Conservation (phyloP, 2,329 filamentous ascomycete species). For the Fonsecaea pugnacius region DNA sequence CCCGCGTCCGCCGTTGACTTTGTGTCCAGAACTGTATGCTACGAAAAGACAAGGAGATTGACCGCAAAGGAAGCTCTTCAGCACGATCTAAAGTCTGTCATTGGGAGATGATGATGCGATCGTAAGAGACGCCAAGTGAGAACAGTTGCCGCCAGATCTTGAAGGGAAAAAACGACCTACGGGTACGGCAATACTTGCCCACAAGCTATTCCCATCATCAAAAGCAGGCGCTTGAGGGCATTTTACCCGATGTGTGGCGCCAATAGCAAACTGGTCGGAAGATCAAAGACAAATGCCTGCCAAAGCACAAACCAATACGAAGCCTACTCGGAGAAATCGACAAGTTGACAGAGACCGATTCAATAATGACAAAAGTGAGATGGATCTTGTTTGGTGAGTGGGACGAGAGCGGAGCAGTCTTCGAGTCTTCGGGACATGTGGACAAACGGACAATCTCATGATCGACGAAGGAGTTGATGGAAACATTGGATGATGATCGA, state of each 20-base stretch:
- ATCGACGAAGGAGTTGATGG: slow-evolving; percentile 9
- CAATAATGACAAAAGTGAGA: neutral
- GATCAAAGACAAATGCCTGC: neutral
- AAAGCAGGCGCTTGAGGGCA: neutral
- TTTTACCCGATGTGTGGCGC: neutral
- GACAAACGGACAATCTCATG: slow-evolving; percentile 11
- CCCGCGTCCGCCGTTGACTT: slow-evolving; percentile 66
- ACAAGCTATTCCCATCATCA: neutral
- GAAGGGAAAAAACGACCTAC: neutral
- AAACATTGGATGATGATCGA: neutral
- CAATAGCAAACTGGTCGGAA: neutral
- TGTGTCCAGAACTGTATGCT: slow-evolving; percentile 70
- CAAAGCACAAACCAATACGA: neutral
- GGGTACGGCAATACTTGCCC: too few relatives aligned
- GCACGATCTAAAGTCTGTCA: slow-evolving; percentile 15
- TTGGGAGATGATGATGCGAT: neutral
- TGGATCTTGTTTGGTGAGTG: neutral
- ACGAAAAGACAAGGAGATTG: slow-evolving; percentile 69
- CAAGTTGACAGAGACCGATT: neutral
- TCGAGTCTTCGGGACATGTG: neutral
- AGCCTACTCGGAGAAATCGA: neutral
- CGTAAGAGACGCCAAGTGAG: neutral
- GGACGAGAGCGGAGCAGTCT: slow-evolving; percentile 1
- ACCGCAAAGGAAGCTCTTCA: slow-evolving; percentile 56
- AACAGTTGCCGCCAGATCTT: neutral